These are phyloP conservation scores for Adansonia gregorii DNA, from an alignment of 441 rosid species.

Conservation along the genomic window DNA sequence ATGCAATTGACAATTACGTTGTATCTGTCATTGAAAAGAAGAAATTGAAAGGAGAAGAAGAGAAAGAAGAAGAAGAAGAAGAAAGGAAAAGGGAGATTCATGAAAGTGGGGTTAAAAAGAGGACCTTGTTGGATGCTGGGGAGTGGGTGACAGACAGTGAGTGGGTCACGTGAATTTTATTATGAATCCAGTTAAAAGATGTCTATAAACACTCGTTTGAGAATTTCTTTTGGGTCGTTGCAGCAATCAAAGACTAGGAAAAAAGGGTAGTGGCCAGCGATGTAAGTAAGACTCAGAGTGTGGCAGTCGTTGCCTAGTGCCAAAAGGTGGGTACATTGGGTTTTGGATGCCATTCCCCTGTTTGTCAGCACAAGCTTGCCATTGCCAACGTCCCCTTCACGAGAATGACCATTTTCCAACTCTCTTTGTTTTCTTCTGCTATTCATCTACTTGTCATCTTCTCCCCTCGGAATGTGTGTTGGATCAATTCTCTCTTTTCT, in stretches of 20 bases:
- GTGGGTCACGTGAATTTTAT: conserved; percentile 17
- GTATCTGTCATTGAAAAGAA: conserved; percentile 10
- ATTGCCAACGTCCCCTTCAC: conserved; percentile 48
- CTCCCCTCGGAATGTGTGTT: conserved; percentile 59
- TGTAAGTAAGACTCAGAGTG: neutral
- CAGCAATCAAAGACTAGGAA: conserved; percentile 16
- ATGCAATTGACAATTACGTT: conserved; percentile 8
- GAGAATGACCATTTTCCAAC: conserved; percentile 62
- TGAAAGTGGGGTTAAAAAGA: conserved; percentile 19
- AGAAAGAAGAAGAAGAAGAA: neutral
- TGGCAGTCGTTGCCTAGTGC: conserved; percentile 4
- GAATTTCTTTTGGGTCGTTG: neutral
- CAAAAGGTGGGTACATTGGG: conserved; percentile 12
- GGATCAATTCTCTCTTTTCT: conserved; percentile 35
- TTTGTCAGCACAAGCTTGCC: conserved; percentile 25
- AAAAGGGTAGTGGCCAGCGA: neutral
- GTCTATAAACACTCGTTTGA: neutral
- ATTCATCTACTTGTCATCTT: conserved; percentile 54
- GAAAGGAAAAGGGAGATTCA: neutral
- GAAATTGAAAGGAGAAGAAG: neutral
- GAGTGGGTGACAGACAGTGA: conserved; percentile 29
- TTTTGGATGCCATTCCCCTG: conserved; percentile 22
- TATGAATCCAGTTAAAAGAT: neutral
- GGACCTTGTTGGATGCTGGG: conserved; percentile 24
- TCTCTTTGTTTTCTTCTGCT: conserved; percentile 50